Evolutionary conservation across 371 early-diverging fungal genomes (phyloP).

Genomic region (Mucor lusitanicus): DNA sequence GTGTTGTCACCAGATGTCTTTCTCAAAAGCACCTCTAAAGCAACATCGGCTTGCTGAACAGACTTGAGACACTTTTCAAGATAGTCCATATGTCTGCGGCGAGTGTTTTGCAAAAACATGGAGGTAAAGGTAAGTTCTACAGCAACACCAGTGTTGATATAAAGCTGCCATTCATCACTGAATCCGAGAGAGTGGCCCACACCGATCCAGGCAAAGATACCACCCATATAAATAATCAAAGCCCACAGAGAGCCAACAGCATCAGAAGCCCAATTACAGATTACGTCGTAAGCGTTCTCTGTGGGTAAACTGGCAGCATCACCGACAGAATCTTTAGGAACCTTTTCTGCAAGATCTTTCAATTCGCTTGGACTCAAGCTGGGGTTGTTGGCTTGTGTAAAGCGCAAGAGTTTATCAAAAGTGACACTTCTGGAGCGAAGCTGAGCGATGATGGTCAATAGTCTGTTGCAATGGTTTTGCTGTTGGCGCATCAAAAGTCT

Average conservation of each 20-base stretch:
- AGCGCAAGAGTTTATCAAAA: constrained; percentile 1
- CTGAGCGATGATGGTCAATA: constrained; percentile 16
- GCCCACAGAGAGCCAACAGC: constrained; percentile 20
- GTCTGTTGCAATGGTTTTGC: constrained; percentile 7
- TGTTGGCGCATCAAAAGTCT: constrained; percentile 32
- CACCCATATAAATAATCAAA: constrained; percentile 10
- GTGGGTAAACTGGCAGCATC: constrained; percentile 17
- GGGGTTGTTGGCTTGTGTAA: neutral
- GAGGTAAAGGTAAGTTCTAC: constrained; percentile 22
- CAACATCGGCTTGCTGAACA: constrained; percentile 7
- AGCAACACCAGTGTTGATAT: constrained; percentile 29
- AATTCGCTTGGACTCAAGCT: neutral
- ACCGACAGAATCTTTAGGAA: constrained; percentile 7
- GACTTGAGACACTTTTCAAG: constrained; percentile 14
- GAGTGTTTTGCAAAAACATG: constrained; percentile 27
- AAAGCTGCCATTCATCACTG: constrained; percentile 25
- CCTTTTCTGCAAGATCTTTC: neutral
- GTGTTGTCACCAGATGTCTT: constrained; percentile 6
- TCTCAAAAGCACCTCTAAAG: constrained; percentile 12
- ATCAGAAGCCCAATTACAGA: constrained; percentile 16
- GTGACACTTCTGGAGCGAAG: constrained; percentile 15
- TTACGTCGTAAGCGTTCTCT: constrained; percentile 14
- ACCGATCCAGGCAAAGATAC: constrained; percentile 22
- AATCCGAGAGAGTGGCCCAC: constrained; percentile 15
- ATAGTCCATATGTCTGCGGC: constrained; percentile 25